These are phyloP conservation scores for Plasmodium reichenowi DNA, from an alignment of 169 alveolate genomes.

Conservation along the genomic window DNA sequence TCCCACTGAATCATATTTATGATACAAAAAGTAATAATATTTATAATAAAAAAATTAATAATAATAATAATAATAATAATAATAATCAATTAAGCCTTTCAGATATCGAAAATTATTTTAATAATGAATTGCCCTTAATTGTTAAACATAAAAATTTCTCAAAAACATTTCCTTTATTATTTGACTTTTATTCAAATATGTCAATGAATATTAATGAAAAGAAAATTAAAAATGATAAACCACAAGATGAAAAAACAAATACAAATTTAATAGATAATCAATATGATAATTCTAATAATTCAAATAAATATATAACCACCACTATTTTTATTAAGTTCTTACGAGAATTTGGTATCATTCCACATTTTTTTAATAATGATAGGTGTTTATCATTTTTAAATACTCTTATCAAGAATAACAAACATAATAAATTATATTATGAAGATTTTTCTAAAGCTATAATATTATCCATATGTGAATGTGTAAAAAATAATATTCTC, in stretches of 20 bases:
- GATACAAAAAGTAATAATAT: not conserved
- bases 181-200: constrained; percentile 47
- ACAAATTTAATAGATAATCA: not conserved
- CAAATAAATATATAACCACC: constrained; percentile 55
- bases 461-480: constrained; percentile 67
- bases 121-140: constrained; percentile 45
- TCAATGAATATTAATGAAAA: constrained; percentile 11
- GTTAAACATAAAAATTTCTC: constrained; percentile 67
- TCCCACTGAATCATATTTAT: too few relatives aligned
- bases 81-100: constrained; percentile 25
- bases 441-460: constrained; percentile 71
- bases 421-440: constrained; percentile 35
- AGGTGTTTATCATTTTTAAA: constrained; percentile 22
- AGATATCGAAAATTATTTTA: constrained; percentile 55
- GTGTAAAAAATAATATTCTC: constrained; percentile 68
- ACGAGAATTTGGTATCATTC: constrained; percentile 84
- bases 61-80: not conserved
- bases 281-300: not conserved
- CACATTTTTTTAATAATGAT: constrained; percentile 77
- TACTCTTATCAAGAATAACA: constrained; percentile 31
- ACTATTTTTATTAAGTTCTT: constrained; percentile 81
- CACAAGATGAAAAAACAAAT: not conserved
- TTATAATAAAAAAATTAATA: not conserved
- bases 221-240: not conserved
- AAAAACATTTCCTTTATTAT: constrained; percentile 72